Percentiles rank a stretch among this genome's conserved stretches.
Evolutionary conservation across 768 basidiomycete genomes (phyloP).

Genomic region (Hypholoma fasciculare): DNA sequence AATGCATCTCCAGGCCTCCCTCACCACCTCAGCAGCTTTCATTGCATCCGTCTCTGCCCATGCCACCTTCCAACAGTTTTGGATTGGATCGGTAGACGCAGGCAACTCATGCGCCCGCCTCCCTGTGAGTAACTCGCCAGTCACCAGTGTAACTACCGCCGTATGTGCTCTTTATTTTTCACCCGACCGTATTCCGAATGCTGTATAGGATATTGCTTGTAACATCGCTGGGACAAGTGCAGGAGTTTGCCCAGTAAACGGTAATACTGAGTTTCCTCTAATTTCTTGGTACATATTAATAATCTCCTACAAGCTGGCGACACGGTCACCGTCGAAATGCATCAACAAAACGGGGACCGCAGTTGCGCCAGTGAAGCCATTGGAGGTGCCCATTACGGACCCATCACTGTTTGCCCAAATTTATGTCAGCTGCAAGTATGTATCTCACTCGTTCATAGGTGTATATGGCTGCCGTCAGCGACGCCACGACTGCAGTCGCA

Average conservation of each 20-base stretch:
- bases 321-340: slow-evolving; percentile 52
- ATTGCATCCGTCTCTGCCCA: slow-evolving; percentile 44
- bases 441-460: slow-evolving; percentile 22
- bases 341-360: slow-evolving; percentile 48
- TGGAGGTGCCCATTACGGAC: slow-evolving; percentile 52
- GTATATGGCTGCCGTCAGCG: slow-evolving; percentile 48
- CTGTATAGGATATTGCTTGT: slow-evolving; percentile 45
- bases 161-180: slow-evolving; percentile 22
- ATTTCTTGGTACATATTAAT: not conserved
- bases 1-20: slow-evolving; percentile 1
- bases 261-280: slow-evolving; percentile 21
- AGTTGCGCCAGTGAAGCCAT: slow-evolving; percentile 48
- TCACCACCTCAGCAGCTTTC: slow-evolving; percentile 26
- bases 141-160: slow-evolving; percentile 35
- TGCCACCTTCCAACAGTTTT: slow-evolving; percentile 55
- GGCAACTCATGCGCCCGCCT: slow-evolving; percentile 46
- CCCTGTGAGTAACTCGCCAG: slow-evolving; percentile 47
- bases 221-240: slow-evolving; percentile 36
- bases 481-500: slow-evolving; percentile 46
- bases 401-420: slow-evolving; percentile 32
- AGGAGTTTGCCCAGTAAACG: slow-evolving; percentile 42
- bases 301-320: slow-evolving; percentile 37
- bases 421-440: not conserved
- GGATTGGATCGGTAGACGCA: slow-evolving; percentile 51
- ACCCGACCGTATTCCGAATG: not conserved